phyloP scores from a whole-genome alignment of 768 basidiomycete species.

The Xerocomellus amylosporus region DNA sequence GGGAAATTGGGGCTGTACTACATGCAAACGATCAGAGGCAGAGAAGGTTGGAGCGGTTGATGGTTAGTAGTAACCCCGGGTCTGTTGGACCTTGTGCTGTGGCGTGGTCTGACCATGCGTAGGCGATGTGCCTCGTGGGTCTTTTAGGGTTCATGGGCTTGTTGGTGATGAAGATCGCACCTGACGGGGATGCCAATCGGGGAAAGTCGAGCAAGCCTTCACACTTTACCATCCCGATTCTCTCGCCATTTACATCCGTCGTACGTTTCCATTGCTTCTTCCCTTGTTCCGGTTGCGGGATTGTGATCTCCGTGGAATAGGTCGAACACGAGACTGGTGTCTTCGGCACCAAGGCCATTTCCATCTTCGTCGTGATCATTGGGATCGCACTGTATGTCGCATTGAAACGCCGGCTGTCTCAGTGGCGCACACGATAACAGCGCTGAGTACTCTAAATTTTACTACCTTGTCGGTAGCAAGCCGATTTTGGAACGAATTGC shows the following conservation, averaged over 20 bases:
- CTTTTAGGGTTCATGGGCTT: slow-evolving; percentile 22
- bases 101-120: slow-evolving; percentile 10
- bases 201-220: slow-evolving; percentile 30
- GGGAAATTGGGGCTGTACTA: slow-evolving; percentile 39
- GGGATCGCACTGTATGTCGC: slow-evolving; percentile 42
- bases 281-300: slow-evolving; percentile 1
- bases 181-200: slow-evolving; percentile 10
- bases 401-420: slow-evolving; percentile 40
- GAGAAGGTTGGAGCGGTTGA: slow-evolving; percentile 46
- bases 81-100: slow-evolving; percentile 1
- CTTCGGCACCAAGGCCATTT: slow-evolving; percentile 48
- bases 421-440: slow-evolving; percentile 13
- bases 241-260: slow-evolving; percentile 78
- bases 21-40: slow-evolving; percentile 48
- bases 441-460: not conserved
- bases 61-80: slow-evolving; percentile 40
- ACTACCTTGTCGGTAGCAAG: not conserved
- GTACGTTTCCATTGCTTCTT: slow-evolving; percentile 33
- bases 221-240: slow-evolving; percentile 75
- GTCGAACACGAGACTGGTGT: slow-evolving; percentile 74
- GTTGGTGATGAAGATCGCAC: slow-evolving; percentile 17
- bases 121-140: slow-evolving; percentile 23
- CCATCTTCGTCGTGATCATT: slow-evolving; percentile 37
- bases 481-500: slow-evolving; percentile 8
- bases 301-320: slow-evolving; percentile 34